A percentile compares a stretch with the other conserved stretches of the same genome.
These are phyloP conservation scores for Cutaneotrichosporon spelunceum DNA, from an alignment of 1,284 basidiomycete species.

Conservation along the genomic window DNA sequence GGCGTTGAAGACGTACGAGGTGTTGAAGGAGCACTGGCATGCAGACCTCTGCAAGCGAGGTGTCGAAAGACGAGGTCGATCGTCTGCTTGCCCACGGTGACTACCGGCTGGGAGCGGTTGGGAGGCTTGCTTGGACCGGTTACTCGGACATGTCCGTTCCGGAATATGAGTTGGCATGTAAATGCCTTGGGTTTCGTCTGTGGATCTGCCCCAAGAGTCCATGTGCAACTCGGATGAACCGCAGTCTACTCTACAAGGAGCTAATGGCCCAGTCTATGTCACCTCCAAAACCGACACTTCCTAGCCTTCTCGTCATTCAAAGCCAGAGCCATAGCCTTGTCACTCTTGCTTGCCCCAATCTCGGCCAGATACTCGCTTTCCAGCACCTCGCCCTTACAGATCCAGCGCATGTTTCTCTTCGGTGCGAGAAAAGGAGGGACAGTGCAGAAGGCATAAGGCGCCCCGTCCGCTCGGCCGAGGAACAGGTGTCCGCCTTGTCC, in stretches of 20 bases:
- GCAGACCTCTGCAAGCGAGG: background rate
- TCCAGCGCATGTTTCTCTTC: constrained; percentile 5
- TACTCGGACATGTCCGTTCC: background rate
- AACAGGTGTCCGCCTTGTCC: constrained; percentile 3
- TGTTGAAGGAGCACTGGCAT: background rate
- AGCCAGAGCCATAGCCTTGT: background rate
- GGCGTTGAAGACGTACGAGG: background rate
- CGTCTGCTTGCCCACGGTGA: background rate
- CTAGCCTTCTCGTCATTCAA: background rate
- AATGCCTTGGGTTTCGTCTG: background rate
- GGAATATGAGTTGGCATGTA: background rate
- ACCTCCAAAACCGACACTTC: background rate
- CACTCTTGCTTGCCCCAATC: background rate
- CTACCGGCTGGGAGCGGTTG: background rate
- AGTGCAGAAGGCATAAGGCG: constrained; percentile 8
- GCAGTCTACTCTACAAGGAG: background rate
- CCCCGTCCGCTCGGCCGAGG: background rate
- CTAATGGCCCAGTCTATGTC: background rate
- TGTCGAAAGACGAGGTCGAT: background rate
- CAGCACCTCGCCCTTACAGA: background rate
- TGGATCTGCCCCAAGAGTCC: no score
- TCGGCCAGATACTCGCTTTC: background rate
- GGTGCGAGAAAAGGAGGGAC: background rate
- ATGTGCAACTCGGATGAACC: no score
- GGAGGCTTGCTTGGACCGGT: background rate